Evolutionary conservation across 305 asterid genomes (phyloP).

Genomic region (Solanum hybrid): DNA sequence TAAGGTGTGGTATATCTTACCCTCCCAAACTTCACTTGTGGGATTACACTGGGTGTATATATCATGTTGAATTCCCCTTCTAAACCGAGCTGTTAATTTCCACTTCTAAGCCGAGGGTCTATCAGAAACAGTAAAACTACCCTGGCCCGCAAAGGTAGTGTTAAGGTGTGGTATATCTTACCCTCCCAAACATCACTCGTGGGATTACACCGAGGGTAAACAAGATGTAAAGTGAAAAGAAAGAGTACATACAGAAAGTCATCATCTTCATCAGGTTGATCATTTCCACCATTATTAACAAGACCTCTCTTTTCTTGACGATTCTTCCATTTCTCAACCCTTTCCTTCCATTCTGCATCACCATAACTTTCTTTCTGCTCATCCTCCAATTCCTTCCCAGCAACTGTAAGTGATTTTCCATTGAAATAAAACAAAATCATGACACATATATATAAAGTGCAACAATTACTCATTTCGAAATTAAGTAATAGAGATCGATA

Average conservation of each 20-base stretch:
- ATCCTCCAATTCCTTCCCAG: slow-evolving; percentile 55
- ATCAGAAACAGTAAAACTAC: background rate
- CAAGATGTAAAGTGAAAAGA: background rate
- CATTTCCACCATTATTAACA: slow-evolving; percentile 32
- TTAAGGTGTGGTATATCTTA: background rate
- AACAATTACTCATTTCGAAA: background rate
- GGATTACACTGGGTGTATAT: background rate
- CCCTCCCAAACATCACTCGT: background rate
- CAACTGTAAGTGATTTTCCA: slow-evolving; percentile 22
- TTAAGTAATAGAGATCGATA: background rate
- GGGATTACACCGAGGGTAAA: background rate
- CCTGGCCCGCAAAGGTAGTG: background rate
- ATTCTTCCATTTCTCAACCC: slow-evolving; percentile 74
- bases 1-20: background rate
- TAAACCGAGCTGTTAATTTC: background rate
- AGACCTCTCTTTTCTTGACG: slow-evolving; percentile 72
- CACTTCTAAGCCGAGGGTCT: background rate
- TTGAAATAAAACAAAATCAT: background rate
- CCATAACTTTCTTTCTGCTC: slow-evolving; percentile 42
- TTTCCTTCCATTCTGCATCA: slow-evolving; percentile 62
- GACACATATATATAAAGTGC: background rate
- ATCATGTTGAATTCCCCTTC: background rate
- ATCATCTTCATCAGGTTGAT: slow-evolving; percentile 38
- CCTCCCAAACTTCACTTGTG: background rate
- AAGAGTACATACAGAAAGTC: slow-evolving; percentile 27